phyloP scores from a whole-genome alignment of 148 eudicot species.

The Rhododendron kiyosumense region DNA sequence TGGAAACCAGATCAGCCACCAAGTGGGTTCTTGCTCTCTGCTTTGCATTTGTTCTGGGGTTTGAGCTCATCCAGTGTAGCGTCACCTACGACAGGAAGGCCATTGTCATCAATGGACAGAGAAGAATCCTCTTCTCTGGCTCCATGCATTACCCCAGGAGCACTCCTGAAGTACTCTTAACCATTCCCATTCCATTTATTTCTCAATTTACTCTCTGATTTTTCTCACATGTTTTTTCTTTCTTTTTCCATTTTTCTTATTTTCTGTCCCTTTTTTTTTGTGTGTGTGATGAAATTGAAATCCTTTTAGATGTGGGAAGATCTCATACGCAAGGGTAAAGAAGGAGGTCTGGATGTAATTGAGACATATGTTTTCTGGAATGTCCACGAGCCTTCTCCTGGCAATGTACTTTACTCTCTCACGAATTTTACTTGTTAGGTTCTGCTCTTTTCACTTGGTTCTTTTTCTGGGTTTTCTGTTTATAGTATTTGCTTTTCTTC shows the following conservation, averaged over 20 bases:
- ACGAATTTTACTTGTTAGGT: background rate
- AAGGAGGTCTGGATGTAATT: slow-evolving; percentile 78
- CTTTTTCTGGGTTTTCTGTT: background rate
- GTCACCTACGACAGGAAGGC: slow-evolving; percentile 67
- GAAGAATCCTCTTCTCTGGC: slow-evolving; percentile 76
- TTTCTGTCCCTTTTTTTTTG: background rate
- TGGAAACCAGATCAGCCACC: slow-evolving; percentile 20
- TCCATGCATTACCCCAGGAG: slow-evolving; percentile 93
- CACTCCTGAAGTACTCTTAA: slow-evolving; percentile 65
- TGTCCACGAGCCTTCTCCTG: slow-evolving; percentile 84
- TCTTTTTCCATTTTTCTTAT: background rate
- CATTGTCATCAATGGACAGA: slow-evolving; percentile 59
- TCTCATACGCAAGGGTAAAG: slow-evolving; percentile 79
- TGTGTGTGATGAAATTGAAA: background rate
- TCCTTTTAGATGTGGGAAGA: slow-evolving; percentile 82
- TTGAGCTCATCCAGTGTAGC: slow-evolving; percentile 35
- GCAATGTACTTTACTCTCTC: slow-evolving; percentile 45
- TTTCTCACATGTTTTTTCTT: background rate
- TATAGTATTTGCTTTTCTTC: background rate
- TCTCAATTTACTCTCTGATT: background rate
- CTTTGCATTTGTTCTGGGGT: slow-evolving; percentile 26
- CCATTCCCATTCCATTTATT: background rate
- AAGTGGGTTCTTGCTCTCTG: slow-evolving; percentile 34
- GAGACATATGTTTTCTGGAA: slow-evolving; percentile 94
- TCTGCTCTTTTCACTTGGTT: background rate